phyloP scores from a whole-genome alignment of 495 filamentous ascomycete genomes.

The Talaromyces ruber region DNA sequence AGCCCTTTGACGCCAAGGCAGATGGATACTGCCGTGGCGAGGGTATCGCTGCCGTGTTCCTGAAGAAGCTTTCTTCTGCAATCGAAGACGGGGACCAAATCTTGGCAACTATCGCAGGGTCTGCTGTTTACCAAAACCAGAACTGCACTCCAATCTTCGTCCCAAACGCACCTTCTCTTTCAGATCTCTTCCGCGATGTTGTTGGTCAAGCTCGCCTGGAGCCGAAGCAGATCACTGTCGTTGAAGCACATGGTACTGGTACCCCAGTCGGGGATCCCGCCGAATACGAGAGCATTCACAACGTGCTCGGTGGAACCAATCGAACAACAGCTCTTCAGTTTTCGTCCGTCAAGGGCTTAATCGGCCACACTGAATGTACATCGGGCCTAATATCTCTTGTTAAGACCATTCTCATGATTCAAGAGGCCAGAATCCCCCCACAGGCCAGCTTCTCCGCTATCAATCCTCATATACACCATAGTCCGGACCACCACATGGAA shows the following conservation, averaged over 20 bases:
- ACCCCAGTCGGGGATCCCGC: slow-evolving; percentile 64
- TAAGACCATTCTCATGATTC: slow-evolving; percentile 43
- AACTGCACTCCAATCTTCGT: slow-evolving; percentile 64
- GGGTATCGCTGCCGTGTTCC: slow-evolving; percentile 53
- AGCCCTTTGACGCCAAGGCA: slow-evolving; percentile 61
- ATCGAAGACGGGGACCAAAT: slow-evolving; percentile 53
- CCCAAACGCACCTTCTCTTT: slow-evolving; percentile 55
- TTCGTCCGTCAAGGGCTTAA: slow-evolving; percentile 38
- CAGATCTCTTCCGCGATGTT: slow-evolving; percentile 47
- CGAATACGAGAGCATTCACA: slow-evolving; percentile 39
- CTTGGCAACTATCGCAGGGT: slow-evolving; percentile 51
- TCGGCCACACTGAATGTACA: slow-evolving; percentile 44
- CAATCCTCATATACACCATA: slow-evolving; percentile 26
- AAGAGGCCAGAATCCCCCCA: slow-evolving; percentile 28
- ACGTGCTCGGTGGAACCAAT: slow-evolving; percentile 20
- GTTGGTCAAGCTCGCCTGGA: slow-evolving; percentile 48
- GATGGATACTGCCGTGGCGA: slow-evolving; percentile 72
- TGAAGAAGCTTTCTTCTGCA: slow-evolving; percentile 59
- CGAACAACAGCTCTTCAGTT: slow-evolving; percentile 13
- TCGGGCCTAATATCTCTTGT: slow-evolving; percentile 37
- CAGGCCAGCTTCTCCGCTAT: slow-evolving; percentile 31
- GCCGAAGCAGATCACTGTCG: slow-evolving; percentile 55
- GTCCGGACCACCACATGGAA: slow-evolving; percentile 25
- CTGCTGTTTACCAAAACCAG: slow-evolving; percentile 58
- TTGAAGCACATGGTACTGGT: slow-evolving; percentile 71